Evolutionary conservation across 495 filamentous ascomycete genomes (phyloP).

Genomic region (Aspergillus incahuasiensis): DNA sequence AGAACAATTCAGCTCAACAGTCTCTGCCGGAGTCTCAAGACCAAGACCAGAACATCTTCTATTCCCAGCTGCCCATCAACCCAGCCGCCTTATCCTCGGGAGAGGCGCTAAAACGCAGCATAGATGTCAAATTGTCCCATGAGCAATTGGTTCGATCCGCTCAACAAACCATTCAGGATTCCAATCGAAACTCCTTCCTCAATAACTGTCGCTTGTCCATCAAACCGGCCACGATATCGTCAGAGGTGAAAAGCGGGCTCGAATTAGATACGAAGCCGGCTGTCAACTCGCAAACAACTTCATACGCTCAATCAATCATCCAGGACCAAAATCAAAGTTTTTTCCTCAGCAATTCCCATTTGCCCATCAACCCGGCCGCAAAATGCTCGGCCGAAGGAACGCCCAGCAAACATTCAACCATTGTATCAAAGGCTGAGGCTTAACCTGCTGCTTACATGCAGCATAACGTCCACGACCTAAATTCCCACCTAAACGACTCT

Average conservation of each 20-base stretch:
- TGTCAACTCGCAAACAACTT: not conserved
- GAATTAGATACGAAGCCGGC: not conserved
- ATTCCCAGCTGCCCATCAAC: not conserved
- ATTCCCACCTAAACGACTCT: constrained; percentile 26
- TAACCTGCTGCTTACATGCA: not conserved
- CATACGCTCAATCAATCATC: not conserved
- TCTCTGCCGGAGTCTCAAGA: not conserved
- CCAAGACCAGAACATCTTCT: not conserved
- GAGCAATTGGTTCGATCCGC: not conserved
- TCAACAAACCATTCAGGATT: not conserved
- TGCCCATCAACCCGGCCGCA: not conserved
- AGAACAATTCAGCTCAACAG: not conserved
- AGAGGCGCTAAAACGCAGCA: not conserved
- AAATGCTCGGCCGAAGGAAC: not conserved
- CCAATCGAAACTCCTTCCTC: not conserved
- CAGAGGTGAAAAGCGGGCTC: not conserved
- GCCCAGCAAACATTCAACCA: not conserved
- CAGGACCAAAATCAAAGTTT: not conserved
- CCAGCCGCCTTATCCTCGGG: not conserved
- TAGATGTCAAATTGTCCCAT: not conserved
- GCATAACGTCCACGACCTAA: constrained; percentile 6
- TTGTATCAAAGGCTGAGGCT: not conserved
- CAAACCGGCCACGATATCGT: not conserved
- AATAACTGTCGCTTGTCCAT: not conserved
- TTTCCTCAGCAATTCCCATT: not conserved